Conservation (phyloP, 768 basidiomycete species). For the Cystofilobasidium ferigula region DNA sequence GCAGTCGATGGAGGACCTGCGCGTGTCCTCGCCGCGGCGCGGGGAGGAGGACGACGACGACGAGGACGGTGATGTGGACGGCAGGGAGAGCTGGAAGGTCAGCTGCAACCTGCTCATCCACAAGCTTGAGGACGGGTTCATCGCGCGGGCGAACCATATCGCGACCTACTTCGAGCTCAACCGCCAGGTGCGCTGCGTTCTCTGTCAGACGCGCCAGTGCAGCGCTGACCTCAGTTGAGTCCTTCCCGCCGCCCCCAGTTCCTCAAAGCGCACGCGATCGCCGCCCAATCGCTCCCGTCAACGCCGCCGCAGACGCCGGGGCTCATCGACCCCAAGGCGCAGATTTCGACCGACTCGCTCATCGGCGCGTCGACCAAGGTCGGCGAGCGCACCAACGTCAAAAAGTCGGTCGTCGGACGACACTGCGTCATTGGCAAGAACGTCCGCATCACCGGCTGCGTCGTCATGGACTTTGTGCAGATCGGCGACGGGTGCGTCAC, state of each 20-base stretch:
- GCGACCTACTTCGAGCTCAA: conserved; percentile 69
- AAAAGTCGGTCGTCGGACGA: conserved; percentile 63
- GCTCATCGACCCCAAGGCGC: conserved; percentile 67
- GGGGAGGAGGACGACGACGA: conserved; percentile 1
- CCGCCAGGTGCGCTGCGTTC: conserved; percentile 49
- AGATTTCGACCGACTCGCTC: conserved; percentile 70
- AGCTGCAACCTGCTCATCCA: conserved; percentile 59
- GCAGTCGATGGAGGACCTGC: neutral
- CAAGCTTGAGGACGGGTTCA: conserved; percentile 46
- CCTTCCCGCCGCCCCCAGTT: conserved; percentile 18
- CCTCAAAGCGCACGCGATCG: conserved; percentile 27
- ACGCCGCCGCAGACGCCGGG: conserved; percentile 46
- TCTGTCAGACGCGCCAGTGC: neutral
- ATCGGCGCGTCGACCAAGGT: conserved; percentile 74
- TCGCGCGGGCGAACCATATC: conserved; percentile 65
- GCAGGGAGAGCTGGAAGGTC: conserved; percentile 33
- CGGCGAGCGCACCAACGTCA: conserved; percentile 67
- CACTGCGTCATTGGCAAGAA: conserved; percentile 77
- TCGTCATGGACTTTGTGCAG: conserved; percentile 79
- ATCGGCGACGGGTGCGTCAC: conserved; percentile 66
- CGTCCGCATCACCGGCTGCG: conserved; percentile 69
- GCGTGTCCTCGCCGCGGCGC: neutral
- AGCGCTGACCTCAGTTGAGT: neutral
- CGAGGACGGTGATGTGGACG: conserved; percentile 22
- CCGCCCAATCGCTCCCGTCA: conserved; percentile 30